Evolutionary conservation across 768 basidiomycete genomes (phyloP).

Genomic region (Naganishia antarctica): DNA sequence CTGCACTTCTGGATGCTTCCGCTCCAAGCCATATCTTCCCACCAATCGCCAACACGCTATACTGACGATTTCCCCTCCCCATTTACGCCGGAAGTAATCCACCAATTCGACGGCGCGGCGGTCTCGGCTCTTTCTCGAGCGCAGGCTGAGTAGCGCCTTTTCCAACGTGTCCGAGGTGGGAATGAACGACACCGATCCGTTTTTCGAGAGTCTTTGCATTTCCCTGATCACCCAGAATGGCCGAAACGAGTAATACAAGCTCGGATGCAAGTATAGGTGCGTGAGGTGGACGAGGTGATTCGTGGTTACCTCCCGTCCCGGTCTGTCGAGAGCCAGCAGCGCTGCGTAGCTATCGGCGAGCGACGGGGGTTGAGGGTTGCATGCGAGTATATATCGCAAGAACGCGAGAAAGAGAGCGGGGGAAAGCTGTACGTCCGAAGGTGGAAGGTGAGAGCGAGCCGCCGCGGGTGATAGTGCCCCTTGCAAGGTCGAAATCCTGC

Average conservation of each 20-base stretch:
- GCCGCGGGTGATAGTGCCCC: background rate
- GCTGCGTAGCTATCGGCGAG: constrained; percentile 15
- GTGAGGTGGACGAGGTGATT: background rate
- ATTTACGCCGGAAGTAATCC: background rate
- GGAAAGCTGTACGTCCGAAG: background rate
- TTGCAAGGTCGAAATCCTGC: background rate
- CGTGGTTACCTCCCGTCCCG: background rate
- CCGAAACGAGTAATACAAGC: background rate
- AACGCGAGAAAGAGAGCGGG: constrained; percentile 9
- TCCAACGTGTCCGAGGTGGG: constrained; percentile 1
- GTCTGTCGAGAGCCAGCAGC: background rate
- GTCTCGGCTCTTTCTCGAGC: background rate
- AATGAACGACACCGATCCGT: background rate
- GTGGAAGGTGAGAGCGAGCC: constrained; percentile 9
- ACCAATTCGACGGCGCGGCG: background rate
- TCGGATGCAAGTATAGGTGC: constrained; percentile 16
- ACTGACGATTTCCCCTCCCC: constrained; percentile 2
- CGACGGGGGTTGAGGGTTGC: background rate
- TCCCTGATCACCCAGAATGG: constrained; percentile 5
- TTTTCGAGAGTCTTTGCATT: background rate
- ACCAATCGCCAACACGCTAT: constrained; percentile 8
- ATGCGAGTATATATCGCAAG: constrained; percentile 14
- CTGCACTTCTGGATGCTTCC: background rate
- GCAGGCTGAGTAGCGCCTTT: constrained; percentile 11
- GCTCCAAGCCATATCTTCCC: constrained; percentile 6